These are phyloP conservation scores for Kwoniella newhampshirensis DNA, from an alignment of 768 basidiomycete genomes.

Conservation along the genomic window DNA sequence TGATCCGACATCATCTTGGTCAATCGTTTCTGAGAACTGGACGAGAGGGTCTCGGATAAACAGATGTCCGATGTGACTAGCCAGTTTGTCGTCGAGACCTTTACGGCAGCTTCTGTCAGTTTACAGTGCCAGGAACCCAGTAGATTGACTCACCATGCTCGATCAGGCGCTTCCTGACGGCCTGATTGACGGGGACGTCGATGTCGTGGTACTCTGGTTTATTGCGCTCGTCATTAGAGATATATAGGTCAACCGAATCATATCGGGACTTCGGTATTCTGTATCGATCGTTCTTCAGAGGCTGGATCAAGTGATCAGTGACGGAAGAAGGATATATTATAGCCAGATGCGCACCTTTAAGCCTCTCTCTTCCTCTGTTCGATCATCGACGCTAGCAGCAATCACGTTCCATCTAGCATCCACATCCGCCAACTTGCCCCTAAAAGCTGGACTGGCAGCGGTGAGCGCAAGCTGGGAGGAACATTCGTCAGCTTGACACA, in stretches of 20 bases:
- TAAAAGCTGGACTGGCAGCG: conserved; percentile 90
- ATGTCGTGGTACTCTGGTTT: conserved; percentile 93
- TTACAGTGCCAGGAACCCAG: neutral
- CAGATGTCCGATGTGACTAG: conserved; percentile 89
- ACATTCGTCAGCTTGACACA: neutral
- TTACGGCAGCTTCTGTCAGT: neutral
- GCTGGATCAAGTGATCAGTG: conserved; percentile 54
- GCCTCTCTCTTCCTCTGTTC: conserved; percentile 92
- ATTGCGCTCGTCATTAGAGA: conserved; percentile 82
- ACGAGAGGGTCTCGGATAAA: conserved; percentile 98
- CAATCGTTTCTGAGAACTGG: conserved; percentile 86
- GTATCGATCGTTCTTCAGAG: conserved; percentile 70
- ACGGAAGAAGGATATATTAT: neutral
- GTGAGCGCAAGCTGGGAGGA: conserved; percentile 76
- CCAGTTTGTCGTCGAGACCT: conserved; percentile 83
- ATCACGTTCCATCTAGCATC: conserved; percentile 99
- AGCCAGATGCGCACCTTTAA: conserved; percentile 61
- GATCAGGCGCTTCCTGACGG: conserved; percentile 69
- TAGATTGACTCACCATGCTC: conserved; percentile 64
- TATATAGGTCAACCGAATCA: conserved; percentile 90
- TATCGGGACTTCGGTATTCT: conserved; percentile 95
- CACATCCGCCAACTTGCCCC: conserved; percentile 92
- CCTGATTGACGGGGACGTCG: conserved; percentile 71
- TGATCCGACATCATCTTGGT: conserved; percentile 82
- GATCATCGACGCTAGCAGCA: conserved; percentile 95